A percentile compares a stretch with the other conserved stretches of the same genome.
Conservation (phyloP, 2,329 filamentous ascomycete genomes). For the Neonectria hederae region DNA sequence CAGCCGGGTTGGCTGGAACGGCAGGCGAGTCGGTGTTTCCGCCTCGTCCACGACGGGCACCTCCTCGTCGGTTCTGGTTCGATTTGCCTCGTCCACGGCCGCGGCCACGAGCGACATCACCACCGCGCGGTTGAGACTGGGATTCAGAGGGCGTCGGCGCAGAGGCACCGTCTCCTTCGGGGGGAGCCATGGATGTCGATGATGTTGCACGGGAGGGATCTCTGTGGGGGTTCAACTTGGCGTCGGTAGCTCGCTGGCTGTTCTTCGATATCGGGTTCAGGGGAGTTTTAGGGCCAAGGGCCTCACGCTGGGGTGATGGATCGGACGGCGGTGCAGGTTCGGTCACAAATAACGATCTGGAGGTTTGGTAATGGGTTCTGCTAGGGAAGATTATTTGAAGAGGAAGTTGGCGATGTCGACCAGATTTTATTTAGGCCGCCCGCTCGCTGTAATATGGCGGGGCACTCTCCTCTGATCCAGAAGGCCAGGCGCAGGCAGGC, state of each 20-base stretch:
- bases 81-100: constrained; percentile 55
- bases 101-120: constrained; percentile 47
- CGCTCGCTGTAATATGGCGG: constrained; percentile 32
- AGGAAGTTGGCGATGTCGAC: constrained; percentile 34
- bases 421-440: constrained; percentile 39
- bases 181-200: constrained; percentile 30
- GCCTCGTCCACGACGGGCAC: constrained; percentile 45
- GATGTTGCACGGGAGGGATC: constrained; percentile 7
- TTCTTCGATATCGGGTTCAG: not conserved
- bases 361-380: constrained; percentile 1
- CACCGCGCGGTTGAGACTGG: constrained; percentile 32
- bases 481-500: not conserved
- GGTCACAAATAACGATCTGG: not conserved
- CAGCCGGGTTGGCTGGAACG: constrained; percentile 42
- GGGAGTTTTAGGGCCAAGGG: constrained; percentile 4
- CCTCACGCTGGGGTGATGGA: not conserved
- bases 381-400: constrained; percentile 9
- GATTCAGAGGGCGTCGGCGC: constrained; percentile 30
- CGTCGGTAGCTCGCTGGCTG: constrained; percentile 1
- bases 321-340: not conserved
- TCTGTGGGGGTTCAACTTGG: not conserved
- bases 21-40: constrained; percentile 35
- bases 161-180: constrained; percentile 26
- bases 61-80: constrained; percentile 50
- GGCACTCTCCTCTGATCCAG: constrained; percentile 26